Conservation (phyloP, 1,139 yeast genomes). For the Maudiozyma humilis region DNA sequence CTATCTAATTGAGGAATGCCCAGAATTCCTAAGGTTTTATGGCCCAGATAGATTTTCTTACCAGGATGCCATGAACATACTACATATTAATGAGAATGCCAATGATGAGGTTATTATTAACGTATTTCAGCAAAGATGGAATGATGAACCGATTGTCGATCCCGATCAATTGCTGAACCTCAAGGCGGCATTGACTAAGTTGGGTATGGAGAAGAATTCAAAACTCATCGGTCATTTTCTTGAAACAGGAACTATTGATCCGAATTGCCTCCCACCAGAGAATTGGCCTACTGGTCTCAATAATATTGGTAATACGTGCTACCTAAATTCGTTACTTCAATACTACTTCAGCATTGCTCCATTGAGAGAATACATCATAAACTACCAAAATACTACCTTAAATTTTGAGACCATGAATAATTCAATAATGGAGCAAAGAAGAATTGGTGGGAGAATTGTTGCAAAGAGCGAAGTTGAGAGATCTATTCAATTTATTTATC, state of each 20-base stretch:
- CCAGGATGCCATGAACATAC: constrained; percentile 36
- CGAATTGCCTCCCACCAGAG: constrained; percentile 50
- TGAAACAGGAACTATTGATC: constrained; percentile 52
- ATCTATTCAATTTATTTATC: constrained; percentile 71
- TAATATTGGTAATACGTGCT: constrained; percentile 93
- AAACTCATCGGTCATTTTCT: constrained; percentile 47
- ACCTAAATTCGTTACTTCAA: constrained; percentile 80
- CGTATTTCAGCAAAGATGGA: constrained; percentile 43
- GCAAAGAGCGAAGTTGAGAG: constrained; percentile 66
- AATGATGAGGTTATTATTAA: constrained; percentile 50
- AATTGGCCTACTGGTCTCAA: constrained; percentile 86
- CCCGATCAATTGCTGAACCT: constrained; percentile 40
- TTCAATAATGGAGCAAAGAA: constrained; percentile 37
- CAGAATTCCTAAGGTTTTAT: constrained; percentile 26
- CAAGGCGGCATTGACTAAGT: constrained; percentile 42
- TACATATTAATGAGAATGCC: constrained; percentile 41
- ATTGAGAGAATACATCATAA: constrained; percentile 55
- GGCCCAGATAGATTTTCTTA: constrained; percentile 24
- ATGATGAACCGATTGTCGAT: constrained; percentile 28
- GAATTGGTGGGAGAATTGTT: constrained; percentile 81
- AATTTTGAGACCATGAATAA: constrained; percentile 22
- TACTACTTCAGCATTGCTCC: constrained; percentile 84
- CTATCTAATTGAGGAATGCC: constrained; percentile 27
- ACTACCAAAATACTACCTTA: constrained; percentile 34
- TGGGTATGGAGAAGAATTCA: constrained; percentile 45